A percentile compares a stretch with the other conserved stretches of the same genome.
phyloP scores from a whole-genome alignment of 179 eudicot species.

The Heliamphora pulchella region DNA sequence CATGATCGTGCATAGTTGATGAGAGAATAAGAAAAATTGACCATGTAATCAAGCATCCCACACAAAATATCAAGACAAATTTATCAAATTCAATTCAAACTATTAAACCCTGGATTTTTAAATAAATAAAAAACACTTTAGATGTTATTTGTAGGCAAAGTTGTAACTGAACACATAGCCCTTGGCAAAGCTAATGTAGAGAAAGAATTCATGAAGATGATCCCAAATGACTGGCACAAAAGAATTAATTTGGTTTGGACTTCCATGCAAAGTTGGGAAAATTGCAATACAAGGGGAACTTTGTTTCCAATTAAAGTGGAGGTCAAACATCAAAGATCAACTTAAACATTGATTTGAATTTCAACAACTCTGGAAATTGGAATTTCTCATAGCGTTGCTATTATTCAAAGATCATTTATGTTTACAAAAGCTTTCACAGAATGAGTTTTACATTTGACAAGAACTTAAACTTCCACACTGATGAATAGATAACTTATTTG shows the following conservation, averaged over 20 bases:
- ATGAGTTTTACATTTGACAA: too few species aligned
- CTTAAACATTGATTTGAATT: background rate
- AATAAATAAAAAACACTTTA: background rate
- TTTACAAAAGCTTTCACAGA: too few species aligned
- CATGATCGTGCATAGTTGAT: background rate
- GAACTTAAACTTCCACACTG: background rate
- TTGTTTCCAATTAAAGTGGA: background rate
- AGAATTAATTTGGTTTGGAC: too few species aligned
- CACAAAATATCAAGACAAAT: background rate
- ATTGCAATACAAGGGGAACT: too few species aligned
- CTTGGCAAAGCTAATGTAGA: too few species aligned
- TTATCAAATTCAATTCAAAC: background rate
- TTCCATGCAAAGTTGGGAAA: too few species aligned
- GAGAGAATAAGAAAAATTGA: background rate
- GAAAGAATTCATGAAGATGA: too few species aligned
- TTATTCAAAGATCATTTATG: too few species aligned
- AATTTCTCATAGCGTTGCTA: conserved; percentile 1
- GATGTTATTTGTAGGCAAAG: background rate
- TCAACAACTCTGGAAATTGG: background rate
- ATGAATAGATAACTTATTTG: background rate
- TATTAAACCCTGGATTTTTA: too few species aligned
- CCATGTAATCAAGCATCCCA: background rate
- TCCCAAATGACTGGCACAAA: too few species aligned
- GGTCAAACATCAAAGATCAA: background rate
- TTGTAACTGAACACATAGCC: background rate